phyloP scores from a whole-genome alignment of 2,329 filamentous ascomycete genomes.

The Stachybotrys echinatus region DNA sequence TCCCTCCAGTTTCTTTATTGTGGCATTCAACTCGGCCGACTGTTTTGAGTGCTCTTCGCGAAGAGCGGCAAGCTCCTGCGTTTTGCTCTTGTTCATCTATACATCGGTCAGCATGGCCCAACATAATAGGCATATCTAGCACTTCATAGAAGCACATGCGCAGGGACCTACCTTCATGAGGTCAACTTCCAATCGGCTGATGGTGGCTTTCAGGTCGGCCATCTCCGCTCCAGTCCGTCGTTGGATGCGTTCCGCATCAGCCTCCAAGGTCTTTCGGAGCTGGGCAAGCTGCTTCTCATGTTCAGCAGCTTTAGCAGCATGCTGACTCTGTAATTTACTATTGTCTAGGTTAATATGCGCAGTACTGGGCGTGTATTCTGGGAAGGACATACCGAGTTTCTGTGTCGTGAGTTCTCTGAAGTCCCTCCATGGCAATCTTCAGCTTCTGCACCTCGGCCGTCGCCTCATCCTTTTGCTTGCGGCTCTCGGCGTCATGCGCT shows the following conservation, averaged over 20 bases:
- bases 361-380: background rate
- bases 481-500: constrained; percentile 11
- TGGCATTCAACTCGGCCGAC: background rate
- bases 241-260: constrained; percentile 43
- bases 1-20: constrained; percentile 3
- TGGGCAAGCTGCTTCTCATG: constrained; percentile 30
- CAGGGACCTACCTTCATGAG: constrained; percentile 46
- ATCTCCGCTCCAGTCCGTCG: constrained; percentile 54
- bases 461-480: constrained; percentile 17
- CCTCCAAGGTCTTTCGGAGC: constrained; percentile 40
- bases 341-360: constrained; percentile 6
- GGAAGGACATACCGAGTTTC: constrained; percentile 47
- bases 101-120: background rate
- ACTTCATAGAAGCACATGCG: background rate
- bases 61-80: constrained; percentile 53
- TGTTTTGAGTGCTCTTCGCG: constrained; percentile 28
- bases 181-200: constrained; percentile 58
- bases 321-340: constrained; percentile 18
- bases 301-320: constrained; percentile 6
- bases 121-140: no score
- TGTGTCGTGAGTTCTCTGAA: constrained; percentile 65
- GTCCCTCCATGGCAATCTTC: constrained; percentile 62
- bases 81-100: constrained; percentile 55
- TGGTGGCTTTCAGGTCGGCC: constrained; percentile 55
- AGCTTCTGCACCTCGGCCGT: constrained; percentile 35